Evolutionary conservation across 2,329 filamentous ascomycete species (phyloP), one percentile per base, ranked within the genome.

Genomic region (Cordyceps javanica): DNA sequence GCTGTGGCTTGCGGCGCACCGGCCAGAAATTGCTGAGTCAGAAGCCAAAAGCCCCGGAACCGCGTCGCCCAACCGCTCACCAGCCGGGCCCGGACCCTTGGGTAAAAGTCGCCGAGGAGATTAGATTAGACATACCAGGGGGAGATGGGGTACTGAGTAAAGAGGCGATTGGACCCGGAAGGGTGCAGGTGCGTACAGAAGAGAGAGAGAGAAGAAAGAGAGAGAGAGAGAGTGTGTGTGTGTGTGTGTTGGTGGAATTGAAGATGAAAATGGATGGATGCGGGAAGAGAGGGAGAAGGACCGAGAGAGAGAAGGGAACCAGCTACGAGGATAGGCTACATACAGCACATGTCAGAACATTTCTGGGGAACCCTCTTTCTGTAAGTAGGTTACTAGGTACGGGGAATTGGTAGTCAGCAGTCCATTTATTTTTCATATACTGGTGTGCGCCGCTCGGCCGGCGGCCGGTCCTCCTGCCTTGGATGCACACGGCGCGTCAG

Each of bases 261-360:
- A 26, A 14, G 30, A 28, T 54, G 51, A 34, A 50, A 26, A 21
- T 34, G 51, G 38, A 45, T 45, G 16, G 51, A 54, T 44, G 41
- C 36, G 38, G 25, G 42, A 13, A 26, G 46, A 36, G 19, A 38
- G 30, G 16, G 14, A 39, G 26, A 38, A 19, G 16, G 14, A 39
- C 16, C 9, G 41, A 41, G 19, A 19, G 38, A 44, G n/a, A n/a
- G n/a, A n/a, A n/a, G n/a, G n/a, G n/a, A n/a, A n/a, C n/a, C 10
- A 32, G 48, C 49, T 51, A 51, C 11, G 34, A 25, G 14, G 23
- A 36, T 45, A 14, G 28, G 51, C 39, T 54, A 54, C 51, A 45
- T 54, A 54, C 51, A 45, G 19, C 51, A 54, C 51, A 54, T 54
- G 51, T 21, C 39, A 54, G 51, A 41, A 32, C 30, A 26, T 54